Percentiles rank a stretch among this genome's conserved stretches.
phyloP scores from a whole-genome alignment of 371 early-diverging fungal genomes.

The Thermomucor indicae-seudaticae region DNA sequence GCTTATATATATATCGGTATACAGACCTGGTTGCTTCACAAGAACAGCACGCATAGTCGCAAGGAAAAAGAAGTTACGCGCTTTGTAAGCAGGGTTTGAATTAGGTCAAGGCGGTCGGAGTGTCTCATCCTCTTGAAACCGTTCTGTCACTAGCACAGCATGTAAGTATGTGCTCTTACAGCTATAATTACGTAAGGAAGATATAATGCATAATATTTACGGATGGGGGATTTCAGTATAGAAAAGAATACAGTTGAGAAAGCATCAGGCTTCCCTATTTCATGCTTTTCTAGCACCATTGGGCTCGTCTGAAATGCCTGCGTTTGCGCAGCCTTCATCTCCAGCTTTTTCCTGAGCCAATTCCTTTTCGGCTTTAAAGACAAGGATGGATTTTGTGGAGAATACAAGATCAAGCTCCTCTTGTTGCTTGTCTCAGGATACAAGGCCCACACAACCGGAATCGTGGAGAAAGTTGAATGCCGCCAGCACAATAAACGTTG shows the following conservation, averaged over 20 bases:
- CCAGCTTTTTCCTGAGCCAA: constrained; percentile 3
- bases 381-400: constrained; percentile 28
- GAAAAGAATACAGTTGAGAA: too few species aligned
- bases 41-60: constrained; percentile 29
- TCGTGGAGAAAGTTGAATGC: constrained; percentile 32
- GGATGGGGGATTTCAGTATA: too few species aligned
- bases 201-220: too few species aligned
- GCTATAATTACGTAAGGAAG: too few species aligned
- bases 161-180: too few species aligned
- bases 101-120: neutral
- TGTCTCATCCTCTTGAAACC: too few species aligned
- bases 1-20: too few species aligned
- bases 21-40: constrained; percentile 30
- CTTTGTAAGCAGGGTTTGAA: neutral
- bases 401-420: constrained; percentile 38
- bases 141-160: too few species aligned
- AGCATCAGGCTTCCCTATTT: too few species aligned
- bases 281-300: too few species aligned
- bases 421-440: constrained; percentile 36
- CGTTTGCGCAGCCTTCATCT: neutral
- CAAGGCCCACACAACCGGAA: constrained; percentile 28
- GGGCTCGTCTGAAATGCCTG: too few species aligned
- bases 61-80: neutral
- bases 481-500: constrained; percentile 33
- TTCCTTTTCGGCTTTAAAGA: constrained; percentile 36